phyloP scores from a whole-genome alignment of 2,329 filamentous ascomycete genomes.

The Acephala macrosclerotiorum region DNA sequence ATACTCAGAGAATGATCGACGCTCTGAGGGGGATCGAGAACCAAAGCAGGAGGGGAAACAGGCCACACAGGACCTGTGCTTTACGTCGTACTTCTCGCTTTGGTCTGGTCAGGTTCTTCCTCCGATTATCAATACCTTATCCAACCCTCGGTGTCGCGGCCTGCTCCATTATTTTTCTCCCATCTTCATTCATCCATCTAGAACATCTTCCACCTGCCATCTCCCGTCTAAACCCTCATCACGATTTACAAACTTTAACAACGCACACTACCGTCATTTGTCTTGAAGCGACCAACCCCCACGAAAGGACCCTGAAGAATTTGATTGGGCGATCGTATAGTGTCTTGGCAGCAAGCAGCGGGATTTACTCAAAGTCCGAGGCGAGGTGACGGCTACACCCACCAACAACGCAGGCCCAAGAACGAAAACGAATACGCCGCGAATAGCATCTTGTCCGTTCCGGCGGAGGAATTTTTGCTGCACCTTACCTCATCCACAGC shows the following conservation, averaged over 20 bases:
- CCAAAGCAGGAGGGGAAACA: background rate
- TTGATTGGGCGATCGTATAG: background rate
- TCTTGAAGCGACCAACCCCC: background rate
- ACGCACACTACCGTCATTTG: constrained; percentile 4
- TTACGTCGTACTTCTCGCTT: constrained; percentile 7
- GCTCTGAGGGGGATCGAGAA: constrained; percentile 8
- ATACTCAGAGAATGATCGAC: background rate
- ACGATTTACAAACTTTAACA: background rate
- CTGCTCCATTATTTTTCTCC: background rate
- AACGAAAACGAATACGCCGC: constrained; percentile 16
- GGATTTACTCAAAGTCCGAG: constrained; percentile 13
- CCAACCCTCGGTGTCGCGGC: background rate
- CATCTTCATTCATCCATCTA: background rate
- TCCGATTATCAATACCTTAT: background rate
- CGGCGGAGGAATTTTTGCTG: background rate
- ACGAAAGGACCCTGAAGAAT: constrained; percentile 3
- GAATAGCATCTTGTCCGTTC: background rate
- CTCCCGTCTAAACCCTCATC: background rate
- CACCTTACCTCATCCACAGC: background rate
- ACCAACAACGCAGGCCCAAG: background rate
- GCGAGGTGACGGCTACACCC: constrained; percentile 2
- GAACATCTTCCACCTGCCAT: background rate
- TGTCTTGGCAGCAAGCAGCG: background rate
- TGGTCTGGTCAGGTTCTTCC: background rate
- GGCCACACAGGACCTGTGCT: background rate